Evolutionary conservation across 2,329 filamentous ascomycete genomes (phyloP).

Genomic region (Diaporthe nobilis): DNA sequence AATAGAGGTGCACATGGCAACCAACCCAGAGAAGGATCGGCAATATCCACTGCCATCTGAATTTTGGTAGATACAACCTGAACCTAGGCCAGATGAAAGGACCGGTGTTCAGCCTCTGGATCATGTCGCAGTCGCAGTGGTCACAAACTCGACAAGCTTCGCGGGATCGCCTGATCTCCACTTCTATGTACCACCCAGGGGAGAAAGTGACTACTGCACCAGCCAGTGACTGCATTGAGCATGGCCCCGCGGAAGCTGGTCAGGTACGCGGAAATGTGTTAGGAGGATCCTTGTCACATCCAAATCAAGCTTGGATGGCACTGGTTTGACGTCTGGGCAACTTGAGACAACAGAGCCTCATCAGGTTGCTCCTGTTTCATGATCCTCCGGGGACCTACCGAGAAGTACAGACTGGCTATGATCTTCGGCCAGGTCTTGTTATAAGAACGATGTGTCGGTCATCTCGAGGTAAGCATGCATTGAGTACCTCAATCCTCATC

Average conservation of each 20-base stretch:
- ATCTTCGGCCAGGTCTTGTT: not conserved
- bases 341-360: conserved; percentile 39
- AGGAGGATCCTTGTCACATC: conserved; percentile 3
- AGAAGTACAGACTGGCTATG: not conserved
- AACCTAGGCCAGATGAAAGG: not conserved
- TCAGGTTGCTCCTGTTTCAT: conserved; percentile 15
- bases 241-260: not conserved
- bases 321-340: conserved; percentile 29
- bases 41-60: too few relatives aligned
- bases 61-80: not conserved
- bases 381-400: conserved; percentile 2
- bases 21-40: not conserved
- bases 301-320: conserved; percentile 8
- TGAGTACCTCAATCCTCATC: not conserved
- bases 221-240: not conserved
- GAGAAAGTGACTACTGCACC: not conserved
- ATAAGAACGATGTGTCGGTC: not conserved
- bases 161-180: conserved; percentile 15
- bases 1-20: not conserved
- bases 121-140: not conserved
- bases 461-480: too few relatives aligned
- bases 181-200: too few relatives aligned
- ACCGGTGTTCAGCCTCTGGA: not conserved
- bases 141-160: conserved; percentile 20
- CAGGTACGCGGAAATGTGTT: not conserved